A percentile compares a stretch with the other conserved stretches of the same genome.
Conservation (phyloP, 805 yeast genomes). For the Sungouiella blattae region DNA sequence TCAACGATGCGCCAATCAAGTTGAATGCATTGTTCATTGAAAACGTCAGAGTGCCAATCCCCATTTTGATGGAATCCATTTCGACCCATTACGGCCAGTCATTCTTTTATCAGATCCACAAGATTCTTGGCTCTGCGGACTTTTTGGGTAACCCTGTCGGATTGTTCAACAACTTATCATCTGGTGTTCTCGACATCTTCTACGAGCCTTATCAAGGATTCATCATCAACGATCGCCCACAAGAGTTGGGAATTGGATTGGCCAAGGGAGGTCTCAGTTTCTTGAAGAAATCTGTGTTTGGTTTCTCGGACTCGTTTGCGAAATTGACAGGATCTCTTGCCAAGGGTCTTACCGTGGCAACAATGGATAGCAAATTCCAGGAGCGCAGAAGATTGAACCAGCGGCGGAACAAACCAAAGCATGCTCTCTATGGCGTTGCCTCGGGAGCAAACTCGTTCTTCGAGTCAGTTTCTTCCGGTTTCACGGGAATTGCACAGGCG, state of each 20-base stretch:
- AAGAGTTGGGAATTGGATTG: constrained; percentile 88
- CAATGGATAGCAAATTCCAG: constrained; percentile 83
- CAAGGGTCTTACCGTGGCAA: constrained; percentile 87
- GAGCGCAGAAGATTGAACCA: constrained; percentile 71
- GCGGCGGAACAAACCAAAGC: constrained; percentile 75
- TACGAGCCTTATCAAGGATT: constrained; percentile 98
- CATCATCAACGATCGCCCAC: constrained; percentile 90
- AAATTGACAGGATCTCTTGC: constrained; percentile 92
- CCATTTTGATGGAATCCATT: constrained; percentile 64
- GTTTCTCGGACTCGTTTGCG: constrained; percentile 89
- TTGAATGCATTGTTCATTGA: constrained; percentile 84
- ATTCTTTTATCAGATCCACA: constrained; percentile 86
- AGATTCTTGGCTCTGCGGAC: constrained; percentile 93
- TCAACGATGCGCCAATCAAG: constrained; percentile 93
- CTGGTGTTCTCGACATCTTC: constrained; percentile 94
- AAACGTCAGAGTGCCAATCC: constrained; percentile 82
- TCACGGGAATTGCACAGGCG: constrained; percentile 84
- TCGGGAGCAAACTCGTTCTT: constrained; percentile 86
- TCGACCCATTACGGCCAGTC: constrained; percentile 89
- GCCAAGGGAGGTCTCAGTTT: constrained; percentile 97
- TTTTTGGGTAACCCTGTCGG: constrained; percentile 97
- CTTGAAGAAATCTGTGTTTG: constrained; percentile 90
- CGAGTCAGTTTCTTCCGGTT: constrained; percentile 82
- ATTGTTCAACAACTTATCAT: constrained; percentile 83
- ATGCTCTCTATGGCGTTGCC: constrained; percentile 80